These are phyloP conservation scores for Fusarium abutilonis DNA, from an alignment of 2,329 filamentous ascomycete species.

Conservation along the genomic window DNA sequence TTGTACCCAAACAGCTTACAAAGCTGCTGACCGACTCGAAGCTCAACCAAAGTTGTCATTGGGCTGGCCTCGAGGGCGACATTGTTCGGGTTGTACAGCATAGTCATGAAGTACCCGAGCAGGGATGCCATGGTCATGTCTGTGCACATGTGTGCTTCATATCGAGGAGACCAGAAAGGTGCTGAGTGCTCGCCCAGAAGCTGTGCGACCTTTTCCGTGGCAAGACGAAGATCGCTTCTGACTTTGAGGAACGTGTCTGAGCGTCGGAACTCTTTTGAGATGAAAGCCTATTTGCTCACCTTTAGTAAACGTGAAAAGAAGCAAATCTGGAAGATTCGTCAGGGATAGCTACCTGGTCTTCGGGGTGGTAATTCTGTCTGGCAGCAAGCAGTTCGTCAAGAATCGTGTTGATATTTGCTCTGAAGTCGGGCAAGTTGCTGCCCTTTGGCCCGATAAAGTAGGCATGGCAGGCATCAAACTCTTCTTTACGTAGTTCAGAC, in stretches of 20 bases:
- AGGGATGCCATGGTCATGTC: slow-evolving; percentile 56
- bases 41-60: slow-evolving; percentile 56
- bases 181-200: slow-evolving; percentile 56
- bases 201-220: slow-evolving; percentile 49
- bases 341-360: slow-evolving; percentile 49
- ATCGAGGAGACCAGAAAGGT: slow-evolving; percentile 59
- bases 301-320: background rate
- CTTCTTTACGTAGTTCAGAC: slow-evolving; percentile 22
- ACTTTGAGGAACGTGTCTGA: slow-evolving; percentile 49
- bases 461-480: slow-evolving; percentile 45
- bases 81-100: slow-evolving; percentile 63
- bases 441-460: slow-evolving; percentile 57
- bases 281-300: slow-evolving; percentile 44
- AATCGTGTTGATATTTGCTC: slow-evolving; percentile 52
- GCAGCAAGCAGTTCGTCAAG: slow-evolving; percentile 51
- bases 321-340: accelerated
- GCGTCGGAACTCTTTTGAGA: slow-evolving; percentile 49
- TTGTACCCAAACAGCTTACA: slow-evolving; percentile 59
- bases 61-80: slow-evolving; percentile 58
- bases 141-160: slow-evolving; percentile 59
- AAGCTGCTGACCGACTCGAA: slow-evolving; percentile 57
- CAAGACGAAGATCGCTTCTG: slow-evolving; percentile 49
- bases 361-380: slow-evolving; percentile 49
- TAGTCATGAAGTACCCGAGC: slow-evolving; percentile 59
- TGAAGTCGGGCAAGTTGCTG: slow-evolving; percentile 54